These are phyloP conservation scores for Lentithecium fluviatile DNA, from an alignment of 495 filamentous ascomycete genomes.

Conservation along the genomic window DNA sequence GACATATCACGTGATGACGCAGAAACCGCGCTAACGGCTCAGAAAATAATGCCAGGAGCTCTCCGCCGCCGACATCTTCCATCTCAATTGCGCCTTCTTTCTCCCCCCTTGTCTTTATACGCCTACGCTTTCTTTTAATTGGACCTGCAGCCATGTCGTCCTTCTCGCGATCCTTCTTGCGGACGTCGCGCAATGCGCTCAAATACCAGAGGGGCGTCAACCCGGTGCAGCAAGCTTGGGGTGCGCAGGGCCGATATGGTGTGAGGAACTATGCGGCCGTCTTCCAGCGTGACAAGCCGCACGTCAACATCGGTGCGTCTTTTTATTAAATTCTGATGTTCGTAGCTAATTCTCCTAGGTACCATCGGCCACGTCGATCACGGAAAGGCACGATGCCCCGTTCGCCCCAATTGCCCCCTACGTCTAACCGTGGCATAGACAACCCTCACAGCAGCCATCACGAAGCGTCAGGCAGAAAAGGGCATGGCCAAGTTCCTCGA, in stretches of 20 bases:
- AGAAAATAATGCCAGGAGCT: slow-evolving; percentile 1
- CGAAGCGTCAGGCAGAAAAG: slow-evolving; percentile 92
- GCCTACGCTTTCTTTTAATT: slow-evolving; percentile 1
- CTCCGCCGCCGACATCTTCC: slow-evolving; percentile 2
- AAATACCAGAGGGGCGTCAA: slow-evolving; percentile 36
- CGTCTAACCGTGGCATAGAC: slow-evolving; percentile 58
- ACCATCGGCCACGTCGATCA: slow-evolving; percentile 99
- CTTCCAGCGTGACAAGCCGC: slow-evolving; percentile 90
- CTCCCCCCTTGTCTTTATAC: slow-evolving; percentile 14
- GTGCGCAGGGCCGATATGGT: slow-evolving; percentile 52
- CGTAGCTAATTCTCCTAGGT: slow-evolving; percentile 49
- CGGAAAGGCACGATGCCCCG: slow-evolving; percentile 72
- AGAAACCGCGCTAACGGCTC: slow-evolving; percentile 5
- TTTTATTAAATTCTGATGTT: slow-evolving; percentile 5
- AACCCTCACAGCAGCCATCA: slow-evolving; percentile 95
- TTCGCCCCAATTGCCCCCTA: neutral
- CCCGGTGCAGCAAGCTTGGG: slow-evolving; percentile 58
- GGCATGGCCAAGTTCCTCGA: slow-evolving; percentile 91
- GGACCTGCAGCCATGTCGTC: slow-evolving; percentile 57
- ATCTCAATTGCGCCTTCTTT: slow-evolving; percentile 30
- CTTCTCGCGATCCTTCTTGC: slow-evolving; percentile 47
- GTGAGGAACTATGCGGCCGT: slow-evolving; percentile 65
- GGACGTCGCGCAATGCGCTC: slow-evolving; percentile 43
- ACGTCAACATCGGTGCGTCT: slow-evolving; percentile 89
- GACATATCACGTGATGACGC: neutral